phyloP scores from a whole-genome alignment of 257 asterid genomes.

The Jacaranda copaia region DNA sequence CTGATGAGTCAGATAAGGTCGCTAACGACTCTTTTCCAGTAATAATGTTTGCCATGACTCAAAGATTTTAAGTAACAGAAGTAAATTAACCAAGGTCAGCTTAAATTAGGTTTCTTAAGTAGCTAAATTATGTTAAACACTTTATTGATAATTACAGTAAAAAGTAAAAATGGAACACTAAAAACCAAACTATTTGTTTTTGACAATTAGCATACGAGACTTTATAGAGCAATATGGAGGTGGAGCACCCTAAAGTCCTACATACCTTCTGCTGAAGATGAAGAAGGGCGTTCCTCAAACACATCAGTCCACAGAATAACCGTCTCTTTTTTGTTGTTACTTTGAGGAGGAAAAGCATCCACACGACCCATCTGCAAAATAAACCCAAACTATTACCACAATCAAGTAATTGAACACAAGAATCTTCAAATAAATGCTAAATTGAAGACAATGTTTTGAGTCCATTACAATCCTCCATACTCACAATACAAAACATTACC shows the following conservation, averaged over 20 bases:
- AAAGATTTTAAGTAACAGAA: not conserved
- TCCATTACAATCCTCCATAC: not conserved
- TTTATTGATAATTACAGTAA: not conserved
- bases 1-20: not conserved
- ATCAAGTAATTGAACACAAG: slow-evolving; percentile 17
- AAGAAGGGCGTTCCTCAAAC: slow-evolving; percentile 51
- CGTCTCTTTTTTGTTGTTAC: slow-evolving; percentile 67
- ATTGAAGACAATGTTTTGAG: slow-evolving; percentile 7
- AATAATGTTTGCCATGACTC: slow-evolving; percentile 3
- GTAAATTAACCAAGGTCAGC: not conserved
- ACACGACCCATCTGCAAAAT: slow-evolving; percentile 80
- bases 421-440: slow-evolving; percentile 18
- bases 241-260: slow-evolving; percentile 24
- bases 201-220: slow-evolving; percentile 13
- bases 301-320: slow-evolving; percentile 87
- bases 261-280: slow-evolving; percentile 58
- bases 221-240: slow-evolving; percentile 15
- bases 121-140: not conserved
- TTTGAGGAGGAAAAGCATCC: slow-evolving; percentile 75
- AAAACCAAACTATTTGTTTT: not conserved
- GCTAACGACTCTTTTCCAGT: not conserved
- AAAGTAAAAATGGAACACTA: slow-evolving; percentile 14
- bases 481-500: slow-evolving; percentile 48
- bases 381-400: slow-evolving; percentile 3
- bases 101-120: not conserved